These are phyloP conservation scores for Clitopilus hobsonii DNA, from an alignment of 768 basidiomycete genomes.

Conservation along the genomic window DNA sequence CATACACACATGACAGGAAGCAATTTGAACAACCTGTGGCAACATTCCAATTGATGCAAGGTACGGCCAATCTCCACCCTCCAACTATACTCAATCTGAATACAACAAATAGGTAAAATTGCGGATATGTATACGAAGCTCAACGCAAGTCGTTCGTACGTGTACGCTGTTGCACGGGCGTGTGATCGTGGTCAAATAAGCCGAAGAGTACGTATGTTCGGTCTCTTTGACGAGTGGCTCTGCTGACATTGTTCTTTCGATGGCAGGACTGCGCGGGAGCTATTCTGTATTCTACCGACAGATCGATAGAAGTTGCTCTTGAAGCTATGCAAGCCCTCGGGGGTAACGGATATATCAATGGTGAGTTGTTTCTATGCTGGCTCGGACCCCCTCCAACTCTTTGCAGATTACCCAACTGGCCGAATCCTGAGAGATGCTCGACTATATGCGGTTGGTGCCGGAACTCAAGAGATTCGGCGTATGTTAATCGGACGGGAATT, in stretches of 20 bases:
- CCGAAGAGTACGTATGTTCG: conserved; percentile 53
- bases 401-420: conserved; percentile 82
- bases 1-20: conserved; percentile 89
- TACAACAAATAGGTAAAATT: conserved; percentile 54
- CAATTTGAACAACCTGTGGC: conserved; percentile 88
- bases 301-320: conserved; percentile 84
- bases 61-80: conserved; percentile 31
- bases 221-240: background rate
- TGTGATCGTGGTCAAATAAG: conserved; percentile 80
- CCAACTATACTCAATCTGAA: conserved; percentile 7
- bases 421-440: conserved; percentile 84
- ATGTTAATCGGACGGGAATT: conserved; percentile 95
- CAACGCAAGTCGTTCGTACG: conserved; percentile 83
- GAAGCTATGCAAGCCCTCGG: conserved; percentile 94
- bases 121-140: conserved; percentile 96
- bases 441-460: conserved; percentile 93
- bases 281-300: conserved; percentile 90
- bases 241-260: background rate
- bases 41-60: conserved; percentile 96
- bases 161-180: conserved; percentile 88
- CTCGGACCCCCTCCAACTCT: background rate
- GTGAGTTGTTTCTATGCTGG: conserved; percentile 28
- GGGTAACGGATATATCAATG: conserved; percentile 95
- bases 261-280: conserved; percentile 92
- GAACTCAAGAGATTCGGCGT: conserved; percentile 90